These are phyloP conservation scores for Adansonia digitata DNA, from an alignment of 345 rosid species.

Conservation along the genomic window DNA sequence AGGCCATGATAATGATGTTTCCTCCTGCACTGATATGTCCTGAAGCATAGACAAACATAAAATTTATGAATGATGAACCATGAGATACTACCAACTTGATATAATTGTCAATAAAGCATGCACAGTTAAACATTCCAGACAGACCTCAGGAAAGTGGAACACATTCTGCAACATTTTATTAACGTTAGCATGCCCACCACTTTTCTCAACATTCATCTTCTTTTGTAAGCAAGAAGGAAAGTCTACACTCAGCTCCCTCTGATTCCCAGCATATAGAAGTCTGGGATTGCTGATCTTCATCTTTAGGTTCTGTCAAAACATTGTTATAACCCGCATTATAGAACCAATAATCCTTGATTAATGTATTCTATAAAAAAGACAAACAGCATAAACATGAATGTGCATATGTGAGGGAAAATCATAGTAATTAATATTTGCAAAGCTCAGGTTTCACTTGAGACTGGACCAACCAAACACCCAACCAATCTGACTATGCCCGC, in stretches of 20 bases:
- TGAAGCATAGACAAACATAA: conserved; percentile 34
- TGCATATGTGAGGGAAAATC: conserved; percentile 2
- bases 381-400: conserved; percentile 6
- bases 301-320: conserved; percentile 71
- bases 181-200: conserved; percentile 25
- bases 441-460: not conserved
- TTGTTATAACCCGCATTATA: conserved; percentile 1
- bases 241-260: conserved; percentile 38
- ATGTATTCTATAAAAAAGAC: not conserved
- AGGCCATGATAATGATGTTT: conserved; percentile 72
- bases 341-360: not conserved
- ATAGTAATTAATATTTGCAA: not conserved
- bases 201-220: conserved; percentile 32
- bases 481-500: not conserved
- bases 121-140: conserved; percentile 23
- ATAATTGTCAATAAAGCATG: conserved; percentile 9
- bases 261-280: conserved; percentile 53
- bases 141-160: conserved; percentile 83
- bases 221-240: conserved; percentile 72
- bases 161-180: conserved; percentile 33
- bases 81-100: conserved; percentile 10
- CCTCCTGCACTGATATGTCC: conserved; percentile 55
- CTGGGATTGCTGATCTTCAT: conserved; percentile 91
- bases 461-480: not conserved
- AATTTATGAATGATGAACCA: conserved; percentile 12